These are phyloP conservation scores for Marsdenia floribunda DNA, from an alignment of 257 asterid species.

Conservation along the genomic window DNA sequence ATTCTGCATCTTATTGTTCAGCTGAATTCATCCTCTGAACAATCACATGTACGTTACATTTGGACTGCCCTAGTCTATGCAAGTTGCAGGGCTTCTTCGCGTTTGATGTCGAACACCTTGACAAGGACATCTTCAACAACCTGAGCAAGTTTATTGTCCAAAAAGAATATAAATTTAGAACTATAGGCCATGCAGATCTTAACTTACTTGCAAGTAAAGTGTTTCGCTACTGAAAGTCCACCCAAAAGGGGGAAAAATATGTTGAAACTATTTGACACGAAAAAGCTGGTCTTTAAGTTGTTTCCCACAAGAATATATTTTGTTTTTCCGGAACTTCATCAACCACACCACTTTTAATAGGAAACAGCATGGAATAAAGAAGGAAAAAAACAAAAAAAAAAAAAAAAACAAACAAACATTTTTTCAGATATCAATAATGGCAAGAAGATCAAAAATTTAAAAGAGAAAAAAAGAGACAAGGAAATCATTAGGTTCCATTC, in stretches of 20 bases:
- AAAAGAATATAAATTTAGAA: not conserved
- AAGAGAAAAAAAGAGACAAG: not conserved
- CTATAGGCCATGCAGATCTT: not conserved
- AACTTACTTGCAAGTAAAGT: not conserved
- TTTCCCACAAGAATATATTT: not conserved
- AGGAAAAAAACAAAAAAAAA: too few species aligned
- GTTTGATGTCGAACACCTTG: conserved; percentile 71
- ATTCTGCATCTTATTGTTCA: not conserved
- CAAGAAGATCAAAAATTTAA: not conserved
- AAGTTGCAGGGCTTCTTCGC: conserved; percentile 62
- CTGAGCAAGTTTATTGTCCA: conserved; percentile 33
- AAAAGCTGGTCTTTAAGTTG: not conserved
- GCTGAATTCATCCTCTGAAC: conserved; percentile 4
- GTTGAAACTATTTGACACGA: not conserved
- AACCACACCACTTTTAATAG: not conserved
- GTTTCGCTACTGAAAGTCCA: not conserved
- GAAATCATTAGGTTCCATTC: not conserved
- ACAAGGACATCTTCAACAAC: conserved; percentile 78
- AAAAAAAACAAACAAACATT: not conserved
- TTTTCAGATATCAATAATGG: not conserved
- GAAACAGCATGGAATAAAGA: not conserved
- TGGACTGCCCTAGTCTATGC: conserved; percentile 31
- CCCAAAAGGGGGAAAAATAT: not conserved
- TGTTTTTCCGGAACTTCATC: not conserved
- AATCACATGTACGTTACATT: conserved; percentile 2